These are phyloP conservation scores for Orbilia brochopaga DNA, from an alignment of 2,329 filamentous ascomycete species.

Conservation along the genomic window DNA sequence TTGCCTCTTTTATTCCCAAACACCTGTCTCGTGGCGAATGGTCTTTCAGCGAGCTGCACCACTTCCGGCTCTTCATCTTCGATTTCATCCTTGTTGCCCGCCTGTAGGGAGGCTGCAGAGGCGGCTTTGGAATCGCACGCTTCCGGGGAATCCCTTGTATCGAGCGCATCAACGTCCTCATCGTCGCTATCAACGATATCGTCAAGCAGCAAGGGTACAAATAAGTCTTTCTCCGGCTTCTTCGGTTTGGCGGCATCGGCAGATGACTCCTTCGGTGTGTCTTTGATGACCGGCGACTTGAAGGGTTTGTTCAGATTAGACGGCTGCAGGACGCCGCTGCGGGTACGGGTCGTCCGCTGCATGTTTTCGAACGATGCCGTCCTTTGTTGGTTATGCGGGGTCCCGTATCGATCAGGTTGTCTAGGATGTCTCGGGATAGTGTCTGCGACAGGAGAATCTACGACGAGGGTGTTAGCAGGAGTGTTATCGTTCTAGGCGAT, in stretches of 20 bases:
- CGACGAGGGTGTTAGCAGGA: too few relatives aligned
- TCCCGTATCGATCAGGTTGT: neutral
- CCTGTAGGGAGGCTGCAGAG: neutral
- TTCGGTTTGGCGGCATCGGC: neutral
- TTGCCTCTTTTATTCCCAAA: slow-evolving; percentile 26
- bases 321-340: neutral
- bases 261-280: neutral
- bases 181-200: slow-evolving; percentile 40
- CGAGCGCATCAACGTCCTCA: slow-evolving; percentile 10
- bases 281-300: slow-evolving; percentile 26
- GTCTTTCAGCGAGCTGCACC: neutral
- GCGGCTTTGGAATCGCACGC: slow-evolving; percentile 6
- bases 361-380: slow-evolving; percentile 2
- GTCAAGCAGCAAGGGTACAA: slow-evolving; percentile 7
- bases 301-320: slow-evolving; percentile 32
- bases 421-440: too few relatives aligned
- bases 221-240: neutral
- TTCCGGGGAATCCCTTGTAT: neutral
- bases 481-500: too few relatives aligned
- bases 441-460: too few relatives aligned
- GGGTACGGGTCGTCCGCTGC: slow-evolving; percentile 18
- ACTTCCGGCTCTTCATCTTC: slow-evolving; percentile 17
- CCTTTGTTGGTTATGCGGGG: too few relatives aligned
- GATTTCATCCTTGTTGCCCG: slow-evolving; percentile 17
- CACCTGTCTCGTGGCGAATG: neutral